Evolutionary conservation across 2,329 filamentous ascomycete species (phyloP).

Genomic region (Pseudocercospora ulei): DNA sequence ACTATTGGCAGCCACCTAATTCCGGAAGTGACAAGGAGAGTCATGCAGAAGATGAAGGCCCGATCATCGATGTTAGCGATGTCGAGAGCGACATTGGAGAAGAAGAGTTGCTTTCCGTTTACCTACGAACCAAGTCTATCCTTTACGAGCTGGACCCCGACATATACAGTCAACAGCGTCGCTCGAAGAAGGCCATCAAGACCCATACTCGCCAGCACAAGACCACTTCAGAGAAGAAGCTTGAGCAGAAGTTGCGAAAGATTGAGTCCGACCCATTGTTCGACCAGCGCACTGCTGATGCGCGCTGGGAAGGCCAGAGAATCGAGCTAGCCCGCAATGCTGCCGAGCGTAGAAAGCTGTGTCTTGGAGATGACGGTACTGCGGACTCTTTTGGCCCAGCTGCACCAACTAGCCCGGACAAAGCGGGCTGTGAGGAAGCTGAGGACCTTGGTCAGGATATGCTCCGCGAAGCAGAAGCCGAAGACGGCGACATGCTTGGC

Average conservation of each 20-base stretch:
- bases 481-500: slow-evolving; percentile 49
- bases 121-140: slow-evolving; percentile 59
- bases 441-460: slow-evolving; percentile 35
- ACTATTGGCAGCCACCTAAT: slow-evolving; percentile 8
- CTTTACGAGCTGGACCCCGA: slow-evolving; percentile 41
- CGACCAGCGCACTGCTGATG: slow-evolving; percentile 41
- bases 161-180: slow-evolving; percentile 47
- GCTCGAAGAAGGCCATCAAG: slow-evolving; percentile 38
- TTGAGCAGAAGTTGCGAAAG: slow-evolving; percentile 62
- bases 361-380: slow-evolving; percentile 21
- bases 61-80: slow-evolving; percentile 40
- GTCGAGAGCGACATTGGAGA: slow-evolving; percentile 44
- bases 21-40: slow-evolving; percentile 7
- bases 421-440: slow-evolving; percentile 45
- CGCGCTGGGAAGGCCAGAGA: slow-evolving; percentile 40
- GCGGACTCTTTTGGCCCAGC: slow-evolving; percentile 4
- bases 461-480: slow-evolving; percentile 39
- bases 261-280: slow-evolving; percentile 58
- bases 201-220: slow-evolving; percentile 38
- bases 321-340: slow-evolving; percentile 37
- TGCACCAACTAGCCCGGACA: neutral
- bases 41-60: slow-evolving; percentile 12
- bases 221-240: slow-evolving; percentile 49
- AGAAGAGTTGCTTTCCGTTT: slow-evolving; percentile 55
- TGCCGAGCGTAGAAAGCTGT: slow-evolving; percentile 32